Base-by-base conservation (phyloP, 192 early-diverging fungal genomes). In the Umbelopsis sp. region DNA sequence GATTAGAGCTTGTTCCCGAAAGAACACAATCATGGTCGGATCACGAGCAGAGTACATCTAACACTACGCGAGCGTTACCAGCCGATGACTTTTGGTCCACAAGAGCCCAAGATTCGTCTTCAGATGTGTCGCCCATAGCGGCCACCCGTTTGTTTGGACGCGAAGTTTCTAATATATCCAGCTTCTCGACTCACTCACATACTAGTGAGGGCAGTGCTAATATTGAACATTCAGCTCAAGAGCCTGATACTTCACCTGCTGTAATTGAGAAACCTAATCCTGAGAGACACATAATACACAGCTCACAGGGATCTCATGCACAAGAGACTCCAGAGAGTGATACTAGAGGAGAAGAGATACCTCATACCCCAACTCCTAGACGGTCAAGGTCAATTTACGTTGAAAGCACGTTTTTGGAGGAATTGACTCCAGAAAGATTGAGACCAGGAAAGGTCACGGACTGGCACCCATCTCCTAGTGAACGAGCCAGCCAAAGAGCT, bases 401-500 rank as follows among this genome's bases (percentile, higher is more conserved):
- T 25, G 27, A 61, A 61, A 30, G 55, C 12, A 61, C 55, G 2
- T 61, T 61, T 35, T n/a, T 35, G n/a, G 55, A 61, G 2, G 55
- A 61, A n/a, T 10, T 35, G 12, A 61, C 55, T 2, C 55, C 55
- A 16, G 55, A 61, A 61, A 37, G 27, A 30, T 33, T 61, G 15
- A 33, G 33, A 15, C 2, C 55, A 11, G 55, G 33, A 2, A 30
- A 61, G 11, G 27, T 10, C 16, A 61, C 33, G 18, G 55, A 18
- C 6, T 61, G 55, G 55, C 27, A 30, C 5, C 16, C 55, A 18
- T 61, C 55, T 27, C 55, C 55, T 18, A 61, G 55, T 61, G 15
- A 61, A 61, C 55, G 55, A 15, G 55, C 55, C 4, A 61, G 55
- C 30, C 25, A 61, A n/a, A 25, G 55, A 15, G 55, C 55, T 35